Evolutionary conservation across 1,139 yeast species (phyloP).

Genomic region (Taphrina deformans): DNA sequence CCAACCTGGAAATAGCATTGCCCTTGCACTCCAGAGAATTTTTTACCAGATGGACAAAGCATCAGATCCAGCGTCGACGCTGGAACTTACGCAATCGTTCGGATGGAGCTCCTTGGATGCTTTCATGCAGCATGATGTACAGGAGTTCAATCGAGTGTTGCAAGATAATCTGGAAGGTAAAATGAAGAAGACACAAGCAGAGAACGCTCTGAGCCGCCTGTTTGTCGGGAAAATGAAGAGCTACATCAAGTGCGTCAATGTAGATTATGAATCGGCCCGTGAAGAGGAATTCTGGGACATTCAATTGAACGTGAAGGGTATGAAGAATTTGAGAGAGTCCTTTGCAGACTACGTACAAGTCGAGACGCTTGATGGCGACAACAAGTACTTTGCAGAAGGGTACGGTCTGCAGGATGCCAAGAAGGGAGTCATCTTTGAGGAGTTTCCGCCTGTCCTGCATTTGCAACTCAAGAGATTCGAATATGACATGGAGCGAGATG

Average conservation of each 20-base stretch:
- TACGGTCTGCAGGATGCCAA: conserved; percentile 93
- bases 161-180: conserved; percentile 92
- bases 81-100: conserved; percentile 83
- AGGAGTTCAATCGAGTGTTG: conserved; percentile 88
- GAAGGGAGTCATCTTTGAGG: conserved; percentile 89
- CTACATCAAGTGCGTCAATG: conserved; percentile 86
- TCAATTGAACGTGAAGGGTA: conserved; percentile 86
- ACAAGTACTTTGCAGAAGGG: conserved; percentile 91
- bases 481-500: conserved; percentile 87
- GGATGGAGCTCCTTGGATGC: conserved; percentile 98
- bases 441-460: conserved; percentile 90
- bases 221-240: conserved; percentile 98
- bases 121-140: conserved; percentile 96
- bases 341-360: conserved; percentile 84
- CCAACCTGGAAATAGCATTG: conserved; percentile 58
- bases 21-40: conserved; percentile 81
- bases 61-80: conserved; percentile 73
- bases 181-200: conserved; percentile 87
- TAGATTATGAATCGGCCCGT: conserved; percentile 91
- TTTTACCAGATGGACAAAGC: conserved; percentile 78
- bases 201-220: conserved; percentile 71
- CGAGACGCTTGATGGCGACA: conserved; percentile 90
- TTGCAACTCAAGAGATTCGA: conserved; percentile 91
- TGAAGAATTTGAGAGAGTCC: conserved; percentile 68
- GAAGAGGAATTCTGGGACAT: conserved; percentile 98